Conservation (phyloP, 163 green algal species). For the Prototheca wickerhamii region DNA sequence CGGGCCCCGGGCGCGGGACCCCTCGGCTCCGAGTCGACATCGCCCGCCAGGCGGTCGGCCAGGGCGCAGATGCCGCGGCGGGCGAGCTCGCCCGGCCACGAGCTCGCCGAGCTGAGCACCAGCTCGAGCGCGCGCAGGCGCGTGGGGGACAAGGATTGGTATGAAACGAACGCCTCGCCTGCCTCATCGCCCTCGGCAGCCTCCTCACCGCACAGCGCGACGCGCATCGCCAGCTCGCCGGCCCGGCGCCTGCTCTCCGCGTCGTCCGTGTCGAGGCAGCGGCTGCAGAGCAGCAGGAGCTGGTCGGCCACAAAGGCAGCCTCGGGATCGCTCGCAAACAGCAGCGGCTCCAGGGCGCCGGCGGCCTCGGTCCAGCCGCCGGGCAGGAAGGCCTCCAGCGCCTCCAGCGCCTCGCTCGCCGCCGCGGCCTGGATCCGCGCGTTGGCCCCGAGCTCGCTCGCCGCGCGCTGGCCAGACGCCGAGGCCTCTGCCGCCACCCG, state of each 20-base stretch:
- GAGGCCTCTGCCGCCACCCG: too few relatives aligned
- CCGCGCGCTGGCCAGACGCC: constrained; percentile 19
- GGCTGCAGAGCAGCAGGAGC: constrained; percentile 30
- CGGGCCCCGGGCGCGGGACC: too few relatives aligned
- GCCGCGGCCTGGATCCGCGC: constrained; percentile 30
- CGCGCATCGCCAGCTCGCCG: constrained; percentile 12
- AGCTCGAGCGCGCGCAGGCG: too few relatives aligned
- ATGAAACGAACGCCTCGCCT: too few relatives aligned
- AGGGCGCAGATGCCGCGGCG: too few relatives aligned
- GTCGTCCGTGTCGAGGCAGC: constrained; percentile 13
- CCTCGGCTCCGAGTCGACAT: too few relatives aligned
- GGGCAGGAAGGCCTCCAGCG: constrained; percentile 39
- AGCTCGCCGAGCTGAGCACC: too few relatives aligned
- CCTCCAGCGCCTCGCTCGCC: constrained; percentile 26
- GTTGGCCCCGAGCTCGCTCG: constrained; percentile 16
- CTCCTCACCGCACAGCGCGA: not conserved
- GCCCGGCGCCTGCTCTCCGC: constrained; percentile 13
- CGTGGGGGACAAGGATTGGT: too few relatives aligned
- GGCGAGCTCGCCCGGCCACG: too few relatives aligned
- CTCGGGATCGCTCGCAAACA: constrained; percentile 22
- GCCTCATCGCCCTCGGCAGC: not conserved
- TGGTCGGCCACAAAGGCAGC: constrained; percentile 32
- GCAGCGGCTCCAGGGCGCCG: constrained; percentile 7
- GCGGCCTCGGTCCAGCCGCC: not conserved
- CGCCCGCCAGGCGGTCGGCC: too few relatives aligned